A percentile compares a stretch with the other conserved stretches of the same genome.
Evolutionary conservation across 2,329 filamentous ascomycete species (phyloP).

Genomic region (Sporothrix globosa): DNA sequence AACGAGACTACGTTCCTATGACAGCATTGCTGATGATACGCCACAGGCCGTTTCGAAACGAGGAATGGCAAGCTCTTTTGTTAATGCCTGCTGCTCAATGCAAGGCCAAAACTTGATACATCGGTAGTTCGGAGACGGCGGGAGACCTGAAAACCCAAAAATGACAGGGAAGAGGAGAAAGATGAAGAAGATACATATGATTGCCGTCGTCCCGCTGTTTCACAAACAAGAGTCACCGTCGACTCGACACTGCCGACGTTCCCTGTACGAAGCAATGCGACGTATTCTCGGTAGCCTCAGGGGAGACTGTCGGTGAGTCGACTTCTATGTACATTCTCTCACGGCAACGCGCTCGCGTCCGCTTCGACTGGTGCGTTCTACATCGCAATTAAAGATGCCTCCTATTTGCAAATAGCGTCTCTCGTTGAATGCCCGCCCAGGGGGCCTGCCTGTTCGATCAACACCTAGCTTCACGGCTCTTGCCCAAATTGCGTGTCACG

Average conservation of each 20-base stretch:
- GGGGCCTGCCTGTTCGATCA: slow-evolving; percentile 18
- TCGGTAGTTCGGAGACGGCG: slow-evolving; percentile 22
- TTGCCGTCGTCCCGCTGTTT: slow-evolving; percentile 14
- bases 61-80: not conserved
- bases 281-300: not conserved
- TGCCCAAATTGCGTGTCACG: slow-evolving; percentile 10
- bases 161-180: slow-evolving; percentile 13
- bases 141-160: not conserved
- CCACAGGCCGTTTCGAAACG: not conserved
- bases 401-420: not conserved
- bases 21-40: slow-evolving; percentile 17
- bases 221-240: not conserved
- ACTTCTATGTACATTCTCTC: not conserved
- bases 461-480: slow-evolving; percentile 9
- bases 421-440: not conserved
- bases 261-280: not conserved
- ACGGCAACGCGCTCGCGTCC: slow-evolving; percentile 8
- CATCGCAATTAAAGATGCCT: not conserved
- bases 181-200: not conserved
- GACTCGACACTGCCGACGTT: not conserved
- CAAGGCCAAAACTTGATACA: slow-evolving; percentile 26
- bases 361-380: slow-evolving; percentile 1
- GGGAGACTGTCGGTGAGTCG: not conserved
- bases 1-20: not conserved
- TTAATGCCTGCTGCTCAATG: slow-evolving; percentile 24